Evolutionary conservation across 179 eudicot species (phyloP), one percentile per base, ranked within the genome.

Genomic region (Beta corolliflora): DNA sequence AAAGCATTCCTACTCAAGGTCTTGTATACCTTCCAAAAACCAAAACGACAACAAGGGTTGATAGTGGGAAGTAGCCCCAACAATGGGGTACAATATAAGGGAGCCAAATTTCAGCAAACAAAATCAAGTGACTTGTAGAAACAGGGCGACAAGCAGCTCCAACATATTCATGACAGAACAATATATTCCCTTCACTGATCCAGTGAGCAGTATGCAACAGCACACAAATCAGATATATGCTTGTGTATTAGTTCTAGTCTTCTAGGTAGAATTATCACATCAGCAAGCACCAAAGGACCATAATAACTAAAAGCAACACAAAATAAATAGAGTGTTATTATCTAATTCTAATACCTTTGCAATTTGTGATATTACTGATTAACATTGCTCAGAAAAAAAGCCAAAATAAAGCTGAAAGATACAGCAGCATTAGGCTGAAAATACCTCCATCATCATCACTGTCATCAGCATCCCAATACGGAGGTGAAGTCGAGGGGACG

Each of bases 401-500:
- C 31, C 67, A 64, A 18, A 44, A 41, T 2, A 73, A 21, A 75
- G 50, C 56, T 56, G 41, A 16, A 21, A 53, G 44, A 2, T 48
- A 48, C 23, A 21, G 10, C n/a, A 18, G 25, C 41, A 58, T 7
- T n/a, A 67, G 4, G 72, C 58, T 21, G 9, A 69, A n/a, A 59
- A 71, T 90, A 95, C 94, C 93, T 85, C 92, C 85, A 77, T 91
- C 95, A 67, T 92, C 93, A 36, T 93, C 97, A 81, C 89, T 86
- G 58, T 89, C 93, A 65, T 93, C 96, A 53, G 89, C 89, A 82
- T 94, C 98, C 97, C 98, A 93, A 75, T 89, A 93, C 21, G 97
- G 93, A 25, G 94, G 98, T 25, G 97, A 92, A 75, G 98, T 95
- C 3, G 98, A 95, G n/a, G 98, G 93, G 52, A 76, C 84, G 54